These are phyloP conservation scores for Camellia granthamiana DNA, from an alignment of 148 eudicot genomes.

Conservation along the genomic window DNA sequence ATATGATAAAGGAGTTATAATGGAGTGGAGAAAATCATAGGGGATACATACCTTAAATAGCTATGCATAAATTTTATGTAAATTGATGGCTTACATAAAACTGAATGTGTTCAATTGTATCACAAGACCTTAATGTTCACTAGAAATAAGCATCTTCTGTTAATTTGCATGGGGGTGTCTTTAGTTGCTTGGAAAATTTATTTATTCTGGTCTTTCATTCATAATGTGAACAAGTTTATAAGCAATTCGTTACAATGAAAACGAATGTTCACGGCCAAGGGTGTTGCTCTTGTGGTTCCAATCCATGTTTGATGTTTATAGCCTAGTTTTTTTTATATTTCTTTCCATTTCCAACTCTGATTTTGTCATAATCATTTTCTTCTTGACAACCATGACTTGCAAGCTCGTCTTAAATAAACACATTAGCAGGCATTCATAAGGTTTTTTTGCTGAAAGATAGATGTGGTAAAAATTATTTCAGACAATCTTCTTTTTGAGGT, in stretches of 20 bases:
- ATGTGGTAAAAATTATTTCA: not conserved
- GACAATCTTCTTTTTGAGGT: not conserved
- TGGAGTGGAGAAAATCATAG: no score
- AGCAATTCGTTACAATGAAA: not conserved
- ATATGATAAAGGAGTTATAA: no score
- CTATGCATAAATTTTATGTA: not conserved
- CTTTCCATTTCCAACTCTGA: not conserved
- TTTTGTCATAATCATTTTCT: not conserved
- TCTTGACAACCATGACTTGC: not conserved
- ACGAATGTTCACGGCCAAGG: no score
- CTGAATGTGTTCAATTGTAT: not conserved
- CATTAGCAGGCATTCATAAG: not conserved
- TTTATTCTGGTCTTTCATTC: not conserved
- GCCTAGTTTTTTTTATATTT: not conserved
- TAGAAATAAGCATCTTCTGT: not conserved
- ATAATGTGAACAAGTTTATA: not conserved
- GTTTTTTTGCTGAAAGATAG: not conserved
- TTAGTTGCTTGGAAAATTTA: no score
- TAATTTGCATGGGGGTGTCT: not conserved
- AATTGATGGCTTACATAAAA: not conserved
- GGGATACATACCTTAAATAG: not conserved
- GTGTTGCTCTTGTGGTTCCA: not conserved
- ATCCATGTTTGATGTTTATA: not conserved
- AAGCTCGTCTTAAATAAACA: not conserved
- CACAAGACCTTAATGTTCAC: not conserved